These are phyloP conservation scores for Trichosporon asahii DNA, from an alignment of 1,284 basidiomycete genomes.

Conservation along the genomic window DNA sequence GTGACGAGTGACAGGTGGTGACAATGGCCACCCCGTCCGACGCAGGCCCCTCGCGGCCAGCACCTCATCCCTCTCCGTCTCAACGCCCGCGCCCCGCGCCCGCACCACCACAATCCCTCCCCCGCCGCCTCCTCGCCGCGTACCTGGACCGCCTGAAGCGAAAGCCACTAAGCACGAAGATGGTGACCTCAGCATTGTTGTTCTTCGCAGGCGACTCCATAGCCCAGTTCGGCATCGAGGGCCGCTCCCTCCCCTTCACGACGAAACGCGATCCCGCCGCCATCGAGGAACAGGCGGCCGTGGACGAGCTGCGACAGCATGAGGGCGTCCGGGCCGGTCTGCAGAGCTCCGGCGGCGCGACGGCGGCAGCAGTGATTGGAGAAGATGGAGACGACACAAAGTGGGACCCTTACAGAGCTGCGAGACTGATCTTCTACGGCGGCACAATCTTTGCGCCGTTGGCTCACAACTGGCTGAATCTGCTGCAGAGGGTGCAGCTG, in stretches of 20 bases:
- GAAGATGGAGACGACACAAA: background rate
- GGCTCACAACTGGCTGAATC: conserved; percentile 23
- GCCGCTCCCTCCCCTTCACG: conserved; percentile 10
- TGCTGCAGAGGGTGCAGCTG: conserved; percentile 16
- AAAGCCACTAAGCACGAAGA: conserved; percentile 24
- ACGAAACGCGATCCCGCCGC: background rate
- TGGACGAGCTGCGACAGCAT: background rate
- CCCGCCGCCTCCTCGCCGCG: background rate
- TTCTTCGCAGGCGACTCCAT: conserved; percentile 23
- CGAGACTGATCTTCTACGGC: conserved; percentile 20
- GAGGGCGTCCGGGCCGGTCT: background rate
- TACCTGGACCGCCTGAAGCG: conserved; percentile 14
- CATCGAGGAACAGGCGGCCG: background rate
- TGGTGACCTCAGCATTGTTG: conserved; percentile 19
- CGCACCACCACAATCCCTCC: background rate
- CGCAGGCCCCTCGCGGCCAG: no score
- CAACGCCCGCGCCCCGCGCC: no score
- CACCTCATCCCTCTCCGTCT: no score
- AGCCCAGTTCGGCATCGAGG: conserved; percentile 28
- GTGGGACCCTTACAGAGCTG: conserved; percentile 15
- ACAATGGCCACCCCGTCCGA: no score
- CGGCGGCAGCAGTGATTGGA: no score
- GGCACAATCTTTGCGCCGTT: conserved; percentile 24
- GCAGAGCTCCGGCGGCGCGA: no score
- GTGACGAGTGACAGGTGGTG: no score